Base-by-base conservation (phyloP, 225 moss, liverwort and hornwort genomes). In the Physcomitrellopsis africana region DNA sequence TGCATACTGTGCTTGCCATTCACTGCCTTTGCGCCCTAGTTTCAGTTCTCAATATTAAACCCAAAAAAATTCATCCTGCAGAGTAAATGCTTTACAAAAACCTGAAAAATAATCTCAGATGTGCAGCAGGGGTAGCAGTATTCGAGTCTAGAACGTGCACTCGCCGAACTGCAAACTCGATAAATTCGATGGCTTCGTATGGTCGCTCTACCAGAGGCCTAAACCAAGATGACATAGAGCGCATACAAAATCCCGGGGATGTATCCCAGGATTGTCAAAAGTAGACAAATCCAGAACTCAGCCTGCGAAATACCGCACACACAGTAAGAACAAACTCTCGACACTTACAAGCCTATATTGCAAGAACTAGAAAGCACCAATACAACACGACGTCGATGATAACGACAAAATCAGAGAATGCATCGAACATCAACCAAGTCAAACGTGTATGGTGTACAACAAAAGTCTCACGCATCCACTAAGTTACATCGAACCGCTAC, bases 201-300 rank as follows among this genome's bases (percentile, higher is more conserved):
- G n/a, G 10, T 62, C 67, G 47, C 12, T 19, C 2, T 67, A 37
- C 4, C 26, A 66, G 37, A 42, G 0, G 77, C 27, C 60, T 85
- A 87, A 3, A 57, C 72, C 67, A 87, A 48, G 2, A 87, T 7
- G 0, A 87, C 82, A 27, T 77, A 87, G 11, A 87, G 72, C 13
- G 84, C 87, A 41, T 87, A 87, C 24, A 87, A 60, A 48, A 87
- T 87, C 7, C 87, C 87, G 46, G 87, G 87, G 32, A 87, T 74
- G 2, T 87, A 87, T 22, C 87, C 87, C 55, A 87, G 67, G 57
- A 87, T 87, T 1, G 87, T 87, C 45, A 87, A 51, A 6, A 87
- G 15, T 1, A 87, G 11, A 4, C 87, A 87, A 15, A 87, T 72
- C 87, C 87, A 87, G 65, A 87, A 87, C 65, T 87, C 87, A 10